phyloP scores from a whole-genome alignment of 305 asterid genomes.

The Solanum hybrid region DNA sequence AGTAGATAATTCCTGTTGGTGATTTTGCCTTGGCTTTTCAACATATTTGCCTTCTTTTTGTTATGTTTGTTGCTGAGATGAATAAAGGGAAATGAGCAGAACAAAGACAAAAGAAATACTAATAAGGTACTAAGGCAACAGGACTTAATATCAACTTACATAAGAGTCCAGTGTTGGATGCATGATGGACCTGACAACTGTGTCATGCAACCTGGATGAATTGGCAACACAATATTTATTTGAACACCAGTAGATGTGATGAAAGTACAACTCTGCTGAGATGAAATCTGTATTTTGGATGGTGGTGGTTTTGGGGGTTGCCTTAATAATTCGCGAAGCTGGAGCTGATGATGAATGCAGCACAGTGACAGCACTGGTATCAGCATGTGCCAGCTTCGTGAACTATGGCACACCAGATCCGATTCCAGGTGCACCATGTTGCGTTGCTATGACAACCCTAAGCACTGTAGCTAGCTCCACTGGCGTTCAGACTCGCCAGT shows the following conservation, averaged over 20 bases:
- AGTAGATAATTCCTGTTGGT: neutral
- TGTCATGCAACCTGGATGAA: slow-evolving; percentile 26
- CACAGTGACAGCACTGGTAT: slow-evolving; percentile 52
- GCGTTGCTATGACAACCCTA: slow-evolving; percentile 58
- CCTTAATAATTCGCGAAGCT: neutral
- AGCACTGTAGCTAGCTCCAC: slow-evolving; percentile 31
- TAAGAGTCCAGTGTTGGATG: neutral
- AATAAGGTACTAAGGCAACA: neutral
- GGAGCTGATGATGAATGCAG: slow-evolving; percentile 34
- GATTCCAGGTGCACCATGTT: slow-evolving; percentile 66
- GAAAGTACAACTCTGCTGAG: neutral
- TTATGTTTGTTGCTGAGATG: neutral
- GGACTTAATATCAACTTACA: neutral
- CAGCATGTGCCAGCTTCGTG: slow-evolving; percentile 69
- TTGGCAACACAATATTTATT: neutral
- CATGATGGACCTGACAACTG: neutral
- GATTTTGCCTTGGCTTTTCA: neutral
- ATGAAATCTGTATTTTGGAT: neutral
- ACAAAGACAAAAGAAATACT: neutral
- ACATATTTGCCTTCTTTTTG: neutral
- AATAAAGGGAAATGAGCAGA: neutral
- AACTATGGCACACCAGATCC: slow-evolving; percentile 58
- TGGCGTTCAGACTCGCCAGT: slow-evolving; percentile 27
- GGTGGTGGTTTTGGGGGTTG: neutral
- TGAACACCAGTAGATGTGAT: neutral